phyloP scores from a whole-genome alignment of 345 rosid genomes.

The Orychophragmus violaceus region DNA sequence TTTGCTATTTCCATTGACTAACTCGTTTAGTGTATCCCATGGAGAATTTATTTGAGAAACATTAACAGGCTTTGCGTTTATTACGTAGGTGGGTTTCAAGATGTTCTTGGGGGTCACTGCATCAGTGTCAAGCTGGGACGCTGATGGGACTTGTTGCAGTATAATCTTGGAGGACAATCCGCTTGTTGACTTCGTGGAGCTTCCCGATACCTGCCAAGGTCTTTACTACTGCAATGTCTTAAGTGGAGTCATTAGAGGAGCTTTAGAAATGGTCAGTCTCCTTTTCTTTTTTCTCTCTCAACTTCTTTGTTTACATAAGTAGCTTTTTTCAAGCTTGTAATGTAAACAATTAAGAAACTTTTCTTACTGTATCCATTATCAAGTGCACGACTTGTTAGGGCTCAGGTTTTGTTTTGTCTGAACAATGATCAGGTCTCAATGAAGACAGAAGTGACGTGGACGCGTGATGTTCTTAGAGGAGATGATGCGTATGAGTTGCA shows the following conservation, averaged over 20 bases:
- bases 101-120: conserved; percentile 93
- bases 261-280: conserved; percentile 75
- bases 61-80: background rate
- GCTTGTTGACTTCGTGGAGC: conserved; percentile 87
- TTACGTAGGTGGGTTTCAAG: conserved; percentile 95
- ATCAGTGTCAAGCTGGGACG: conserved; percentile 76
- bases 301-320: too few relatives aligned
- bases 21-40: background rate
- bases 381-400: background rate
- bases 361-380: too few relatives aligned
- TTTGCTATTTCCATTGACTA: background rate
- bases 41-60: background rate
- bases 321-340: too few relatives aligned
- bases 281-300: too few relatives aligned
- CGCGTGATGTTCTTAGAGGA: conserved; percentile 71
- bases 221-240: conserved; percentile 83
- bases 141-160: conserved; percentile 81
- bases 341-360: too few relatives aligned
- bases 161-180: conserved; percentile 88
- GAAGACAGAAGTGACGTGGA: conserved; percentile 94
- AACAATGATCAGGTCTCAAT: conserved; percentile 61
- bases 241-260: conserved; percentile 88
- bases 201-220: conserved; percentile 93
- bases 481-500: conserved; percentile 83
- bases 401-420: background rate